Evolutionary conservation across 305 asterid genomes (phyloP).

Genomic region (Andrographis paniculata): DNA sequence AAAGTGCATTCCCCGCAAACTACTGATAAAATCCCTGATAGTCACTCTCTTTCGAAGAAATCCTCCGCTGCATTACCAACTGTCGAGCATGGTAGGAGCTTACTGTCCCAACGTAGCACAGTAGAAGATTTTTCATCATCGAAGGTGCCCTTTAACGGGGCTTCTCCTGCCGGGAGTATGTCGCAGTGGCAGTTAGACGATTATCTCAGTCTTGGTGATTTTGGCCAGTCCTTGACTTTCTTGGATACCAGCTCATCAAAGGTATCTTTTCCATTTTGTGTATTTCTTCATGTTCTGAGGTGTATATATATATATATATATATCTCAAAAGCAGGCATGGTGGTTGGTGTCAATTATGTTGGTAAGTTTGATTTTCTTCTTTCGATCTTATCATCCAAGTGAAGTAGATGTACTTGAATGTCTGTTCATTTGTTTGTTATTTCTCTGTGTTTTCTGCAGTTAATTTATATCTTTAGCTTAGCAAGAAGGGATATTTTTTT

Average conservation of each 20-base stretch:
- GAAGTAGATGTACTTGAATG: too few relatives aligned
- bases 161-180: conserved; percentile 45
- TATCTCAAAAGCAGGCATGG: too few relatives aligned
- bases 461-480: too few relatives aligned
- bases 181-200: conserved; percentile 78
- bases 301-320: too few relatives aligned
- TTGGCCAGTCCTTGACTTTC: conserved; percentile 38
- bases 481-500: too few relatives aligned
- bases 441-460: too few relatives aligned
- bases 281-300: too few relatives aligned
- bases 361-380: too few relatives aligned
- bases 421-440: too few relatives aligned
- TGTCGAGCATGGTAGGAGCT: conserved; percentile 24
- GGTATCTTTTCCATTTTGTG: too few relatives aligned
- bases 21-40: conserved; percentile 25
- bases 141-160: conserved; percentile 39
- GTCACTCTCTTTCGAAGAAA: conserved; percentile 11
- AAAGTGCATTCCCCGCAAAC: conserved; percentile 28
- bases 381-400: too few relatives aligned
- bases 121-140: conserved; percentile 29
- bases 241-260: conserved; percentile 55
- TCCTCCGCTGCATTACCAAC: conserved; percentile 20
- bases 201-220: conserved; percentile 50
- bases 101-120: conserved; percentile 29
- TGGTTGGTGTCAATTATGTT: too few relatives aligned